These are phyloP conservation scores for Penicillium digitatum DNA, from an alignment of 2,329 filamentous ascomycete genomes.

Conservation along the genomic window DNA sequence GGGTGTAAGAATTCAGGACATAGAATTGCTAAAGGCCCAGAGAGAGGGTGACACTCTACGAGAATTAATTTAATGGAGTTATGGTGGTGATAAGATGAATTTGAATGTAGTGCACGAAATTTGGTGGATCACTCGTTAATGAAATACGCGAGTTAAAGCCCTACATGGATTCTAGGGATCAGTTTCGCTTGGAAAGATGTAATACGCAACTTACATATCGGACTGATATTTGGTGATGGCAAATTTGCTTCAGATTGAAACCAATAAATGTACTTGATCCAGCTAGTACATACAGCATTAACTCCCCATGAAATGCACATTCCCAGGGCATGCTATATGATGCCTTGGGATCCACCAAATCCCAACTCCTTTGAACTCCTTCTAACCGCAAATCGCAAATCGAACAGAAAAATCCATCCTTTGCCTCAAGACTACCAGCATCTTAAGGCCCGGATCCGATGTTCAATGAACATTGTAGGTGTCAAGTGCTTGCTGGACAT, in stretches of 20 bases:
- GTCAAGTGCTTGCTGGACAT: slow-evolving; percentile 45
- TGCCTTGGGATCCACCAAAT: not conserved
- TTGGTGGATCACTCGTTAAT: too few species aligned
- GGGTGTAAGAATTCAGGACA: too few species aligned
- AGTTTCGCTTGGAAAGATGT: not conserved
- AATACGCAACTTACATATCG: not conserved
- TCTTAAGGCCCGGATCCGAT: not conserved
- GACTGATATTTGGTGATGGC: not conserved
- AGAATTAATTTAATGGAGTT: too few species aligned
- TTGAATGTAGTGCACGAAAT: too few species aligned
- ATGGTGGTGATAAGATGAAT: too few species aligned
- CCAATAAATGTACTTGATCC: not conserved
- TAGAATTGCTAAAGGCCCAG: too few species aligned
- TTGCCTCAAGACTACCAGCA: not conserved
- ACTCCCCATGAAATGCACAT: not conserved
- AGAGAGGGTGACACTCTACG: too few species aligned
- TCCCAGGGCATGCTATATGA: not conserved
- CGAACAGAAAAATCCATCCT: not conserved
- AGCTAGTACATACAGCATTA: not conserved
- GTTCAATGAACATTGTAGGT: slow-evolving; percentile 42
- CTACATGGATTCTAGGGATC: not conserved
- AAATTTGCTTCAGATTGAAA: not conserved
- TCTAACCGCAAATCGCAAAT: not conserved
- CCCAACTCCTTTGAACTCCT: not conserved
- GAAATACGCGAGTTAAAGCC: too few species aligned